These are phyloP conservation scores for Fusarium sp. DNA, from an alignment of 2,329 filamentous ascomycete species.

Conservation along the genomic window DNA sequence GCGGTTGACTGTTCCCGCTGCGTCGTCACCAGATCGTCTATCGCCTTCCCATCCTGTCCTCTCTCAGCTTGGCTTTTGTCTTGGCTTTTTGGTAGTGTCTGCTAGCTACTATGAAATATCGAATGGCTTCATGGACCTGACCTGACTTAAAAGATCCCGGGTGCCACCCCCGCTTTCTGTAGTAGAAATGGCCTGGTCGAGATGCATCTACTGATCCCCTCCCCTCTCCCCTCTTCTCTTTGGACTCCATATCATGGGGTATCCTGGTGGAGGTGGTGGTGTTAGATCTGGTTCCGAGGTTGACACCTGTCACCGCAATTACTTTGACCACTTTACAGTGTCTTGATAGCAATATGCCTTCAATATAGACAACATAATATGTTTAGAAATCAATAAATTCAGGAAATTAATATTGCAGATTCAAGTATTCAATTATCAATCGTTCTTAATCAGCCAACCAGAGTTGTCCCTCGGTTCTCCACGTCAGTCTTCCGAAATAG, in stretches of 20 bases:
- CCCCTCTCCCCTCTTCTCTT: background rate
- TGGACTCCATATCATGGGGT: conserved; percentile 23
- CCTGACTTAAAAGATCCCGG: conserved; percentile 9
- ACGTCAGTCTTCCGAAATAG: conserved; percentile 14
- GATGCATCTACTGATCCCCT: conserved; percentile 6
- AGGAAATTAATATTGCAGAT: background rate
- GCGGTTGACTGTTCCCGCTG: conserved; percentile 1
- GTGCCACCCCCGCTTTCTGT: conserved; percentile 34
- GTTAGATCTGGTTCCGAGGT: conserved; percentile 15
- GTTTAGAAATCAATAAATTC: background rate
- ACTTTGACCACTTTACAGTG: background rate
- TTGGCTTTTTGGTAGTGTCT: conserved; percentile 13
- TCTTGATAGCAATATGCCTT: background rate
- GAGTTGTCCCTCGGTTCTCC: conserved; percentile 10
- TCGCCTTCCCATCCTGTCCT: background rate
- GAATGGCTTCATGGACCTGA: conserved; percentile 22
- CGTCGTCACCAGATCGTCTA: conserved; percentile 1
- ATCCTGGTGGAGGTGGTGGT: conserved; percentile 18
- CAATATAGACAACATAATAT: background rate
- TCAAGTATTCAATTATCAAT: background rate
- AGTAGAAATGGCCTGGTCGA: conserved; percentile 15
- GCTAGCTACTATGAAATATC: background rate
- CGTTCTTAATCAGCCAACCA: conserved; percentile 16
- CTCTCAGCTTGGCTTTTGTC: conserved; percentile 3
- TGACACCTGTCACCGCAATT: background rate